A percentile compares a stretch with the other conserved stretches of the same genome.
Evolutionary conservation across 805 yeast genomes (phyloP).

Genomic region (Wickerhamomyces canadensis): DNA sequence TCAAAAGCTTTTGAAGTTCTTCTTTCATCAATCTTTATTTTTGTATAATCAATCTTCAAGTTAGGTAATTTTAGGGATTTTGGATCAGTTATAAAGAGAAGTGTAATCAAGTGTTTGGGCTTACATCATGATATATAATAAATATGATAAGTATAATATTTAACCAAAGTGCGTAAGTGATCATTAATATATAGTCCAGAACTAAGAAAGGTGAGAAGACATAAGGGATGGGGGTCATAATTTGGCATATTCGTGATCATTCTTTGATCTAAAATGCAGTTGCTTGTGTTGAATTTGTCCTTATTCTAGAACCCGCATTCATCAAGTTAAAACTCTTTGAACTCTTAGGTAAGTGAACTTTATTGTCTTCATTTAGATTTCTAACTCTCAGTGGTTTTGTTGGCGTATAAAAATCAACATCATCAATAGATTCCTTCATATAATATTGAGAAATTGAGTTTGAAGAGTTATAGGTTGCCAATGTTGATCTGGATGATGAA

Average conservation of each 20-base stretch:
- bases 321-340: slow-evolving; percentile 7
- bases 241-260: too few relatives aligned
- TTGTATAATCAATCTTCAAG: too few relatives aligned
- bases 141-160: too few relatives aligned
- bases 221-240: too few relatives aligned
- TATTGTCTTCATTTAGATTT: slow-evolving; percentile 17
- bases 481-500: slow-evolving; percentile 34
- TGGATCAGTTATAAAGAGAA: neutral
- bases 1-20: too few relatives aligned
- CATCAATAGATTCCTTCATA: slow-evolving; percentile 5
- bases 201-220: too few relatives aligned
- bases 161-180: too few relatives aligned
- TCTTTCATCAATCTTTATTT: too few relatives aligned
- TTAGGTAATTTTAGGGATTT: neutral
- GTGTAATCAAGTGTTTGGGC: too few relatives aligned
- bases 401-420: slow-evolving; percentile 6
- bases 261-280: too few relatives aligned
- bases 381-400: slow-evolving; percentile 19
- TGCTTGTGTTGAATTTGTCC: neutral
- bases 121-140: too few relatives aligned
- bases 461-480: slow-evolving; percentile 21
- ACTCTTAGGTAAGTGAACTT: slow-evolving; percentile 4
- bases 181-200: too few relatives aligned
- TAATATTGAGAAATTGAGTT: slow-evolving; percentile 4
- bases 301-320: slow-evolving; percentile 1